phyloP scores from a whole-genome alignment of 495 filamentous ascomycete genomes.

The Penicillium waksmanii region DNA sequence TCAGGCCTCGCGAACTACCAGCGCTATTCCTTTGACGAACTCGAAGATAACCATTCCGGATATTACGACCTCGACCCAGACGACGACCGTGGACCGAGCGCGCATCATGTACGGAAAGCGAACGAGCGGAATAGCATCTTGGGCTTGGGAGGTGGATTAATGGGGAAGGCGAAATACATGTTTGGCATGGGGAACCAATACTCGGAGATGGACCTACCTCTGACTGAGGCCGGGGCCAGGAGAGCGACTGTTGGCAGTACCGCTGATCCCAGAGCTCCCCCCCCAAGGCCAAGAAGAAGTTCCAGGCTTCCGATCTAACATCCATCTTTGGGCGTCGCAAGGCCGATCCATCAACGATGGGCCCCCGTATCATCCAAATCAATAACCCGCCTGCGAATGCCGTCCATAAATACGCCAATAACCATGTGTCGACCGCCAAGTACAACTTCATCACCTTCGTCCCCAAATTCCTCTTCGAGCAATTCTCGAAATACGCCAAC shows the following conservation, averaged over 20 bases:
- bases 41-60: slow-evolving; percentile 74
- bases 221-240: slow-evolving; percentile 75
- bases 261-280: slow-evolving; percentile 35
- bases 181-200: slow-evolving; percentile 90
- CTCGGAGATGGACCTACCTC: slow-evolving; percentile 95
- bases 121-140: slow-evolving; percentile 86
- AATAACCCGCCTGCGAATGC: slow-evolving; percentile 97
- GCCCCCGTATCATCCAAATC: slow-evolving; percentile 90
- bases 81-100: slow-evolving; percentile 61
- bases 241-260: slow-evolving; percentile 43
- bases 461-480: slow-evolving; percentile 97
- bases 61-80: slow-evolving; percentile 59
- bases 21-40: slow-evolving; percentile 83
- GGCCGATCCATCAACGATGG: slow-evolving; percentile 84
- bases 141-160: slow-evolving; percentile 79
- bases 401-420: slow-evolving; percentile 86
- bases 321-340: slow-evolving; percentile 91
- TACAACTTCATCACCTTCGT: slow-evolving; percentile 96
- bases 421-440: slow-evolving; percentile 96
- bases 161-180: slow-evolving; percentile 86
- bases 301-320: slow-evolving; percentile 77
- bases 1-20: slow-evolving; percentile 85
- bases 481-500: slow-evolving; percentile 99
- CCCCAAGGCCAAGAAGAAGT: slow-evolving; percentile 56
- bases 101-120: slow-evolving; percentile 57